Base-by-base conservation (phyloP, 257 asterid species). In the Gentiana macrophylla region DNA sequence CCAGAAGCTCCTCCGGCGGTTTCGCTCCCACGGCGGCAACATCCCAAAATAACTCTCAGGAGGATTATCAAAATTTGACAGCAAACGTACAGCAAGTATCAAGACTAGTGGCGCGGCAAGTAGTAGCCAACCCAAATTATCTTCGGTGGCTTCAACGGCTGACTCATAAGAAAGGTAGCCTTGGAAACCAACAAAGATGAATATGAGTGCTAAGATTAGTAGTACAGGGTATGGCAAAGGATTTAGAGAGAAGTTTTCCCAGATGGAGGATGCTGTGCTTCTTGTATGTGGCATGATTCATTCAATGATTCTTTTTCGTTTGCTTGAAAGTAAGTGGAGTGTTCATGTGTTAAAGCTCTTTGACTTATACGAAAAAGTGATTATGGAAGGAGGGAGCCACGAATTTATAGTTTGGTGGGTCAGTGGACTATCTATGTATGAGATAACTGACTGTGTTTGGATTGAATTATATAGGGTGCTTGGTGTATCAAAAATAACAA, bases 171-270 rank as follows among this genome's bases (percentile, higher is more conserved):
- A 79, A 12, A 87, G 80, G 74, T 82, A 87, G 92, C 87, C 87
- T 61, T 84, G 86, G 47, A 91, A 63, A 47, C 88, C 90, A 52
- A 91, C 93, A 67, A 91, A 84, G 72, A 83, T 15, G 57, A 61
- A 81, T 59, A 87, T 58, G 6, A 91, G 83, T 47, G 72, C 84
- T 50, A 87, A n/a, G 70, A 87, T 9, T 4, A 84, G 77, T 0
- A 84, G 79, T 0, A 91, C 96, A 6, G 94, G 96, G 43, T 75
- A 87, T 0, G 98, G 98, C 3, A 81, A 2, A 53, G 98, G 96
- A 63, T 62, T 79, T 0, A 81, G 51, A 0, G 92, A 70, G 15
- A 90, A 90, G 0, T 35, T 71, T 5, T 81, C 88, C 5, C 68
- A 13, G 62, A 86, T 41, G 36, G 94, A 72, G 41, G 83, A 70